Evolutionary conservation across 305 asterid genomes (phyloP), one percentile per base, ranked within the genome.

Genomic region (Solanum aculeatissimum): DNA sequence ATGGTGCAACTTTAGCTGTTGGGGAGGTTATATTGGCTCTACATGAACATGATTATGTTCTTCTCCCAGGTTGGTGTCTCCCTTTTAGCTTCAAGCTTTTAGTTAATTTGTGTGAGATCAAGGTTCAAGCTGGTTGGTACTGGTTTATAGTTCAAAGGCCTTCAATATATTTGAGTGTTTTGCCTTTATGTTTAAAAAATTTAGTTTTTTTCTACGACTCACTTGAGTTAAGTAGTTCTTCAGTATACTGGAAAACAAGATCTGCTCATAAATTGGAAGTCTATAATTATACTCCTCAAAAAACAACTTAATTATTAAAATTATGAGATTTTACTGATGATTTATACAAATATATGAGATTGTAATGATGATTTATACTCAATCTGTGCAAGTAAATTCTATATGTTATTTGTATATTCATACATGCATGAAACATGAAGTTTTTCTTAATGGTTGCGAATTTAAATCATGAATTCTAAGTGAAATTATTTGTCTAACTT

Each of bases 1-100:
- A 97, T 82, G 99, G 99, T 90, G 97, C 98, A 92, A 94, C 97
- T 80, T 91, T 97, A 89, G 98, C 98, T 71, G 83, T 86, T 88
- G 99, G 98, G 84, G 98, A 94, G 90, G 93, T 97, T 87, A 86
- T 93, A 88, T 91, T 92, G 90, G 98, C 98, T 90, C 91, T 97
- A 84, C 90, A 94, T 86, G 75, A 90, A 88, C 85, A 84, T 85
- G 92, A 85, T 85, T 90, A 87, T 88, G 88, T 84, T 90, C 95
- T 97, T 89, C 86, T 96, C 70, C 69, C 91, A 89, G 98, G 99
- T 95, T 84, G 78, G 88, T 85, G 83, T 47, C 84, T 40, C 74
- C 25, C 55, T 81, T 84, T 57, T 81, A 78, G n/a, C 68, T 84
- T 84, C 62, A 65, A 55, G 75, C 12, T 69, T 58, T 83, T 19